Evolutionary conservation across 768 basidiomycete genomes (phyloP).

Genomic region (Brasilioporus rufonigricans): DNA sequence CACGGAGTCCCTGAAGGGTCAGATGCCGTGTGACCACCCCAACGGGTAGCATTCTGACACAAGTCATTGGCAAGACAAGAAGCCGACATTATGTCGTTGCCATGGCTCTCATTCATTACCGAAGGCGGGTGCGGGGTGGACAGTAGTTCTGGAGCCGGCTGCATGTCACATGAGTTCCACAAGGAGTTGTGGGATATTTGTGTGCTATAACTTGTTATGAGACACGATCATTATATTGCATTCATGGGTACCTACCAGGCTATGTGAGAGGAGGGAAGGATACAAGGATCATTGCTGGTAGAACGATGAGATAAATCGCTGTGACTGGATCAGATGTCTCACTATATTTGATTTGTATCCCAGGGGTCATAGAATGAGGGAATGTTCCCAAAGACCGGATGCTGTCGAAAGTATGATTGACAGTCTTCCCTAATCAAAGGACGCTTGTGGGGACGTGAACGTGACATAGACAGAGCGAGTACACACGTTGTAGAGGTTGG

Average conservation of each 20-base stretch:
- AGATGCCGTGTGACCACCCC: too few relatives aligned
- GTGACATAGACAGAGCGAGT: not conserved
- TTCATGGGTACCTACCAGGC: not conserved
- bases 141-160: not conserved
- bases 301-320: not conserved
- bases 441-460: not conserved
- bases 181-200: not conserved
- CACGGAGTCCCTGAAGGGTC: too few relatives aligned
- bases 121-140: too few relatives aligned
- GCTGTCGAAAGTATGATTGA: not conserved
- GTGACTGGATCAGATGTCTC: not conserved
- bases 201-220: not conserved
- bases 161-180: not conserved
- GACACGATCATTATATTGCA: not conserved
- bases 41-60: not conserved
- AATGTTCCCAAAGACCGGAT: not conserved
- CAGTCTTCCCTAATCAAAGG: not conserved
- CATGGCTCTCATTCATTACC: not conserved
- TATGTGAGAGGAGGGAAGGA: not conserved
- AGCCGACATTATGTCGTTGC: not conserved
- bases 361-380: not conserved
- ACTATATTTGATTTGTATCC: not conserved
- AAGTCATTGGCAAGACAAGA: not conserved
- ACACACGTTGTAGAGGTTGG: not conserved
- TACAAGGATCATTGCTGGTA: not conserved